A percentile compares a stretch with the other conserved stretches of the same genome.
phyloP scores from a whole-genome alignment of 2,329 filamentous ascomycete genomes.

The Colletotrichum liriopes region DNA sequence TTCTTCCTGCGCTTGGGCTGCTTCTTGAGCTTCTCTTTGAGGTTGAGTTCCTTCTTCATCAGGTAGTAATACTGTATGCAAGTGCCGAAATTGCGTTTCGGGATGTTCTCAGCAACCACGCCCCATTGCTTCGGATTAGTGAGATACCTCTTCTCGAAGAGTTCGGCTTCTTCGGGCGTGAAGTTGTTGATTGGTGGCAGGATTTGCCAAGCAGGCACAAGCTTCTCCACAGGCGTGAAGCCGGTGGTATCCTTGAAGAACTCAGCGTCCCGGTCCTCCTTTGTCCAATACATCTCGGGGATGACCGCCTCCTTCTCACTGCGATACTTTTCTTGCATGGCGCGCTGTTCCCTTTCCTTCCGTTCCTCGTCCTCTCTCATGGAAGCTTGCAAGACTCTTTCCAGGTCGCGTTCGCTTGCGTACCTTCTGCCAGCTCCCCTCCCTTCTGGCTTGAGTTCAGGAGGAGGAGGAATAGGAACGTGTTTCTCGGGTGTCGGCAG shows the following conservation, averaged over 20 bases:
- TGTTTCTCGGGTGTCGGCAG: conserved; percentile 41
- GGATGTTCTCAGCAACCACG: conserved; percentile 78
- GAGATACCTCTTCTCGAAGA: conserved; percentile 82
- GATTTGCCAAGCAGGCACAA: conserved; percentile 80
- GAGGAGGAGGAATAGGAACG: conserved; percentile 48
- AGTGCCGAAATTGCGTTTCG: conserved; percentile 80
- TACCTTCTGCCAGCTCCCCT: conserved; percentile 70
- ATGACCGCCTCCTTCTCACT: conserved; percentile 84
- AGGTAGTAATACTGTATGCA: conserved; percentile 92
- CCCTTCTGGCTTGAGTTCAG: conserved; percentile 72
- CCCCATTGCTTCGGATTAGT: conserved; percentile 88
- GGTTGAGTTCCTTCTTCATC: conserved; percentile 81
- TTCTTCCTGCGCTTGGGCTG: conserved; percentile 70
- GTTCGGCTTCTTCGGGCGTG: conserved; percentile 77
- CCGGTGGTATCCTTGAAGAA: conserved; percentile 78
- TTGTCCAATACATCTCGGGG: conserved; percentile 77
- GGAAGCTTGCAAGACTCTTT: conserved; percentile 81
- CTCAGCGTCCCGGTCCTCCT: conserved; percentile 71
- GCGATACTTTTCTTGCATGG: conserved; percentile 79
- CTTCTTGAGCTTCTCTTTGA: conserved; percentile 82
- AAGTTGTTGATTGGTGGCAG: conserved; percentile 83
- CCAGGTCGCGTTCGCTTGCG: conserved; percentile 81
- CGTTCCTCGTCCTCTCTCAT: conserved; percentile 80
- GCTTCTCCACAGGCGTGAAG: conserved; percentile 74
- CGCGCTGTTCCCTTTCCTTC: conserved; percentile 75